phyloP scores from a whole-genome alignment of 2,329 filamentous ascomycete species.

The Fusarium xylarioides region DNA sequence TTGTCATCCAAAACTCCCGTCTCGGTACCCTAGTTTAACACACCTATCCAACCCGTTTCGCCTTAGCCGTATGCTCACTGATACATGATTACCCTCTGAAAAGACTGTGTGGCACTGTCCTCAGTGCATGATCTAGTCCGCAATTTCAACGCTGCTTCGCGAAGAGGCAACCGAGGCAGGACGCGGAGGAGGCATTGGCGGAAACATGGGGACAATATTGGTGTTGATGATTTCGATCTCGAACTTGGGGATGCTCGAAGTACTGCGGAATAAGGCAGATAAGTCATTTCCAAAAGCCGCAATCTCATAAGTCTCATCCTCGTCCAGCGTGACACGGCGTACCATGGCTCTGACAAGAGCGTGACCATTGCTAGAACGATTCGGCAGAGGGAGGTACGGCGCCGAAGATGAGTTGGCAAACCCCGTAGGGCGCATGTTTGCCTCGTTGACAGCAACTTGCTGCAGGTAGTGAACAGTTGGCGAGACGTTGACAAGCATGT shows the following conservation, averaged over 20 bases:
- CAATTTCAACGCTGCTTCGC: slow-evolving; percentile 15
- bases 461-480: slow-evolving; percentile 48
- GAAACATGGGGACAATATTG: slow-evolving; percentile 7
- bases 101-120: not conserved
- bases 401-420: slow-evolving; percentile 12
- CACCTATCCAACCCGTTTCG: not conserved
- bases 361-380: slow-evolving; percentile 4
- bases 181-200: slow-evolving; percentile 24
- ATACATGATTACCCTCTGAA: not conserved
- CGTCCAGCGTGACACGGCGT: slow-evolving; percentile 36
- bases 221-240: slow-evolving; percentile 27
- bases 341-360: slow-evolving; percentile 22
- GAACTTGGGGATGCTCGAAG: slow-evolving; percentile 36
- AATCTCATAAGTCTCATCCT: slow-evolving; percentile 38
- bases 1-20: slow-evolving; percentile 4
- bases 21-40: not conserved
- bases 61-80: not conserved
- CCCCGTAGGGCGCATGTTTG: slow-evolving; percentile 21
- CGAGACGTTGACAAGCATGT: slow-evolving; percentile 42
- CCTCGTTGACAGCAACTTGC: slow-evolving; percentile 31
- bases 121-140: not conserved
- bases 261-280: slow-evolving; percentile 30
- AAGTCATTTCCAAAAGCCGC: slow-evolving; percentile 42
- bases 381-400: slow-evolving; percentile 1
- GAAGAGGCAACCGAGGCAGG: slow-evolving; percentile 26